Evolutionary conservation across 192 early-diverging fungal species (phyloP).

Genomic region (Gonapodya sp.): DNA sequence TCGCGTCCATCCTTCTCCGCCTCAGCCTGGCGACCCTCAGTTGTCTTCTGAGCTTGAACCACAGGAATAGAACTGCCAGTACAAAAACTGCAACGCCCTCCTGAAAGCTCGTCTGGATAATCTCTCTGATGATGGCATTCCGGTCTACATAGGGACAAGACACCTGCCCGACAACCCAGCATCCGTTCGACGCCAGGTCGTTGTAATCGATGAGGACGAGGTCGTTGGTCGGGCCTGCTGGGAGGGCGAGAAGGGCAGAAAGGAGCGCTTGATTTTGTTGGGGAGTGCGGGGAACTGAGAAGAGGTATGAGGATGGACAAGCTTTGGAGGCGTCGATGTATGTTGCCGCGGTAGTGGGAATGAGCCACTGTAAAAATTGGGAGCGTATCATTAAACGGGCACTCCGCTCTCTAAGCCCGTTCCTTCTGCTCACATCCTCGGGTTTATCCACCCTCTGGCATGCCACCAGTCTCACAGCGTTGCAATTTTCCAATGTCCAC

Average conservation of each 20-base stretch:
- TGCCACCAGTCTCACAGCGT: neutral
- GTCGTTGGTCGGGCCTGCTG: neutral
- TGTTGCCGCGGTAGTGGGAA: neutral
- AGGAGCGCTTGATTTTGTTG: neutral
- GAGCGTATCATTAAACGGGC: neutral
- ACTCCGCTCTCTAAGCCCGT: neutral
- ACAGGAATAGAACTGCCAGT: neutral
- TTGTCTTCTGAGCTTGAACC: constrained; percentile 4
- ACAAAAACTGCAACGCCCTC: constrained; percentile 5
- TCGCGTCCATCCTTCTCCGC: neutral
- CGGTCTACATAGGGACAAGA: constrained; percentile 2
- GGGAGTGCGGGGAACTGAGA: constrained; percentile 5
- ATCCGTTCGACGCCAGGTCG: neutral
- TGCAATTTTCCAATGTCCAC: constrained; percentile 1
- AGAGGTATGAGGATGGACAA: neutral
- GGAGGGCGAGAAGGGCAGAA: neutral
- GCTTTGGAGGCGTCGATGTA: neutral
- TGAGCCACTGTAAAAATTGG: neutral
- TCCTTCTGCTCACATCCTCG: neutral
- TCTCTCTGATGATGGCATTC: constrained; percentile 1
- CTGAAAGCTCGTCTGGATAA: constrained; percentile 9
- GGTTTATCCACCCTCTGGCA: neutral
- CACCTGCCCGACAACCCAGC: neutral
- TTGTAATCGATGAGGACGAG: neutral
- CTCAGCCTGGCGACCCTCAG: neutral